Conservation (phyloP, 2,329 filamentous ascomycete genomes). For the Ceratocystis eucalypticola region DNA sequence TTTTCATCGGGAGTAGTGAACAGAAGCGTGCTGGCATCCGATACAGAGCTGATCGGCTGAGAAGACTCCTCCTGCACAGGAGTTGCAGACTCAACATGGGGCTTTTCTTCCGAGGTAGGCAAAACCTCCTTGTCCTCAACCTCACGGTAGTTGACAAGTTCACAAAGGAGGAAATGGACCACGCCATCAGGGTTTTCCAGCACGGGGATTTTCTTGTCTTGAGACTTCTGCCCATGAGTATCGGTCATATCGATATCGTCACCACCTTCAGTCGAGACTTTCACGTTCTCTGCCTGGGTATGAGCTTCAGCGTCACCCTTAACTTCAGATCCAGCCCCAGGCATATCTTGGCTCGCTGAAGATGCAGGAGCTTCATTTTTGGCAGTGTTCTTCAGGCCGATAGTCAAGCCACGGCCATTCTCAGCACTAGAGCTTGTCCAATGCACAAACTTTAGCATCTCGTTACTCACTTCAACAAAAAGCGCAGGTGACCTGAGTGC, state of each 20-base stretch:
- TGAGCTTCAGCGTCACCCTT: background rate
- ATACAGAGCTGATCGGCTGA: background rate
- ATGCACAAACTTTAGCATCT: slow-evolving; percentile 49
- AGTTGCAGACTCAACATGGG: background rate
- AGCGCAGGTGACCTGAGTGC: slow-evolving; percentile 69
- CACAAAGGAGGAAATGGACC: slow-evolving; percentile 84
- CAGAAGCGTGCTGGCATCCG: background rate
- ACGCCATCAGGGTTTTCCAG: slow-evolving; percentile 91
- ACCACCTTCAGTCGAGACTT: slow-evolving; percentile 44
- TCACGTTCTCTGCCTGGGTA: slow-evolving; percentile 33
- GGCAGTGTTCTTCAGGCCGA: slow-evolving; percentile 15
- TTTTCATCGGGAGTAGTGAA: slow-evolving; percentile 25
- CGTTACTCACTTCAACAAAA: slow-evolving; percentile 78
- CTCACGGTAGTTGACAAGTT: slow-evolving; percentile 81
- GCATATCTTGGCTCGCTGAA: background rate
- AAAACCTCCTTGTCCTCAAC: slow-evolving; percentile 65
- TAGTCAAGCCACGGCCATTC: slow-evolving; percentile 15
- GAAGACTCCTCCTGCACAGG: background rate
- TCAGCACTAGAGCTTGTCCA: slow-evolving; percentile 15
- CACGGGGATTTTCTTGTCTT: slow-evolving; percentile 55
- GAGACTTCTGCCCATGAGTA: slow-evolving; percentile 48
- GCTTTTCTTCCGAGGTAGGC: slow-evolving; percentile 17
- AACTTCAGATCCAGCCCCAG: background rate
- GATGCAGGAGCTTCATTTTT: background rate
- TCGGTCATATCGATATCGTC: slow-evolving; percentile 49